Percentiles rank a stretch among this genome's conserved stretches.
These are phyloP conservation scores for Vanilla planifolia DNA, from an alignment of 106 monocot genomes.

Conservation along the genomic window DNA sequence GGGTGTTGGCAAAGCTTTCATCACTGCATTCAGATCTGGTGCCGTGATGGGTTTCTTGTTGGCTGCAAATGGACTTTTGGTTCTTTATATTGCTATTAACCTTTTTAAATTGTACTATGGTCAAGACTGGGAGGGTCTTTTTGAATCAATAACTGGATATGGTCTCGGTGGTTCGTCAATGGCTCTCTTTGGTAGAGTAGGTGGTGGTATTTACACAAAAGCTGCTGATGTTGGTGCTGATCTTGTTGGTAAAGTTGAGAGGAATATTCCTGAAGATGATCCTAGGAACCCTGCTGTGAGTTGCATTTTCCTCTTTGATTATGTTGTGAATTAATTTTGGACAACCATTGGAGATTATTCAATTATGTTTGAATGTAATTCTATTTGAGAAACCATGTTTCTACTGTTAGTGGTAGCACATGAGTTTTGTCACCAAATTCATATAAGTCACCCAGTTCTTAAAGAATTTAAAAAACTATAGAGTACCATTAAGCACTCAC, in stretches of 20 bases:
- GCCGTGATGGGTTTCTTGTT: slow-evolving; percentile 71
- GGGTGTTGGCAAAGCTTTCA: slow-evolving; percentile 75
- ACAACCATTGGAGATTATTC: no score
- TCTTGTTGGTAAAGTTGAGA: slow-evolving; percentile 74
- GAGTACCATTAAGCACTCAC: no score
- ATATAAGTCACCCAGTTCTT: no score
- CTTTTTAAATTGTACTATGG: slow-evolving; percentile 64
- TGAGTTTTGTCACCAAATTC: no score
- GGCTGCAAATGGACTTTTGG: slow-evolving; percentile 58
- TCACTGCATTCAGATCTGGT: slow-evolving; percentile 54
- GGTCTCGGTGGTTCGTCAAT: slow-evolving; percentile 78
- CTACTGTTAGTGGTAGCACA: no score
- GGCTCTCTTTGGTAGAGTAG: slow-evolving; percentile 74
- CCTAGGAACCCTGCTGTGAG: slow-evolving; percentile 75
- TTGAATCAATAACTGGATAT: slow-evolving; percentile 67
- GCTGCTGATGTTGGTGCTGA: slow-evolving; percentile 83
- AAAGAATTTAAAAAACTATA: no score
- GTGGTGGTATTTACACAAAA: slow-evolving; percentile 71
- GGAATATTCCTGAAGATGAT: slow-evolving; percentile 78
- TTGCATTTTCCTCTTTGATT: neutral
- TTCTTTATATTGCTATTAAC: slow-evolving; percentile 62
- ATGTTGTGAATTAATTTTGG: no score
- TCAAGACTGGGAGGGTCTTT: slow-evolving; percentile 72
- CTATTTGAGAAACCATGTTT: no score
- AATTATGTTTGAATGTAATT: no score